Percentiles rank a stretch among this genome's conserved stretches.
Conservation (phyloP, 2,329 filamentous ascomycete species). For the Parafenestella ontariensis region DNA sequence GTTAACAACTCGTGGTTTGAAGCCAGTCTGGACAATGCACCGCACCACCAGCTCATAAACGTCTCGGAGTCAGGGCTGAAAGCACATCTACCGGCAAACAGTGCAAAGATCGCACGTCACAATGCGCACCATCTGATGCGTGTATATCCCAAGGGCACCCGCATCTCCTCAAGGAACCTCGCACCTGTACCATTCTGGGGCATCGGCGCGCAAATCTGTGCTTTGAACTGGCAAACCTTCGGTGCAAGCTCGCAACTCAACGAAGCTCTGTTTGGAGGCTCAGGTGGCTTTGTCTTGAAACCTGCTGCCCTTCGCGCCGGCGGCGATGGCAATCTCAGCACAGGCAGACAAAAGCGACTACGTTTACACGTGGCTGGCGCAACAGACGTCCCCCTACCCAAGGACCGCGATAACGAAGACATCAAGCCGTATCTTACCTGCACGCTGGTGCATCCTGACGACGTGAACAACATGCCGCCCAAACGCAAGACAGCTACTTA, state of each 20-base stretch:
- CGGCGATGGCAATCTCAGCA: slow-evolving; percentile 60
- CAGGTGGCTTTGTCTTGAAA: slow-evolving; percentile 71
- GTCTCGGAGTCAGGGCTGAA: slow-evolving; percentile 69
- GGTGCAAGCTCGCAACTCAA: slow-evolving; percentile 71
- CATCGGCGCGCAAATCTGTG: slow-evolving; percentile 72
- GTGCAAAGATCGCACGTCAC: slow-evolving; percentile 62
- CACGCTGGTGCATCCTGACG: slow-evolving; percentile 66
- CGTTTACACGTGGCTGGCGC: slow-evolving; percentile 68
- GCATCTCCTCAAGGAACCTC: slow-evolving; percentile 71
- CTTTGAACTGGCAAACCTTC: slow-evolving; percentile 74
- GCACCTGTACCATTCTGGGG: slow-evolving; percentile 70
- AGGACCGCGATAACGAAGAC: slow-evolving; percentile 54
- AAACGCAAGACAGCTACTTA: slow-evolving; percentile 70
- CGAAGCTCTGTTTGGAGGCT: slow-evolving; percentile 70
- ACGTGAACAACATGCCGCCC: slow-evolving; percentile 55
- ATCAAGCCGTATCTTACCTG: slow-evolving; percentile 72
- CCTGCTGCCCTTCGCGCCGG: slow-evolving; percentile 65
- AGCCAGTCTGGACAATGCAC: slow-evolving; percentile 55
- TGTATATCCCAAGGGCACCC: slow-evolving; percentile 72
- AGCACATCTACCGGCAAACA: slow-evolving; percentile 57
- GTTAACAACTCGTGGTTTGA: slow-evolving; percentile 71
- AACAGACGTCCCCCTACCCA: slow-evolving; percentile 64
- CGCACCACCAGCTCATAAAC: slow-evolving; percentile 72
- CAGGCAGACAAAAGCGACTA: slow-evolving; percentile 58
- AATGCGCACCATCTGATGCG: slow-evolving; percentile 73